phyloP scores from a whole-genome alignment of 768 basidiomycete species.

The Dacryopinax primogenitus region DNA sequence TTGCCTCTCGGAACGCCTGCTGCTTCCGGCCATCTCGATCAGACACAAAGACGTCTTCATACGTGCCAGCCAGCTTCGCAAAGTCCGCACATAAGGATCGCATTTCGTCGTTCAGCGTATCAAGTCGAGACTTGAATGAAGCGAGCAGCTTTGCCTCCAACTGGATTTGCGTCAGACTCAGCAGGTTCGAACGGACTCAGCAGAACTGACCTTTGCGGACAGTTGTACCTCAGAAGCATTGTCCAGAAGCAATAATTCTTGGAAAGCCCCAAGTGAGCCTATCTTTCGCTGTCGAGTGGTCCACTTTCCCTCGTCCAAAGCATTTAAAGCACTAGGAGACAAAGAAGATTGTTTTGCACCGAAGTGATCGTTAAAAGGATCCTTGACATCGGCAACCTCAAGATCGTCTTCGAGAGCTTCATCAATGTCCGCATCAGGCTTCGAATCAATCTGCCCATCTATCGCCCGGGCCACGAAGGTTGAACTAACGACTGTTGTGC shows the following conservation, averaged over 20 bases:
- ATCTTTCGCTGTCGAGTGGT: conserved; percentile 34
- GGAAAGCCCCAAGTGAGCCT: conserved; percentile 47
- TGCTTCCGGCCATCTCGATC: conserved; percentile 53
- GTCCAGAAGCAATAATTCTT: conserved; percentile 40
- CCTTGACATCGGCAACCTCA: conserved; percentile 8
- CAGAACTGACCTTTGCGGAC: conserved; percentile 18
- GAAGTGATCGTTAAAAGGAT: conserved; percentile 4
- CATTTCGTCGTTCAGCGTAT: conserved; percentile 11
- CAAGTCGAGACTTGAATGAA: conserved; percentile 43
- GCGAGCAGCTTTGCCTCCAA: conserved; percentile 43
- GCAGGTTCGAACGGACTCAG: conserved; percentile 18
- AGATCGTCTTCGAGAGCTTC: conserved; percentile 16
- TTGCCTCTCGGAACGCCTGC: conserved; percentile 49
- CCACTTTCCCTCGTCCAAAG: conserved; percentile 51
- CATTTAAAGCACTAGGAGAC: conserved; percentile 32
- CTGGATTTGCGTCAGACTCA: conserved; percentile 8
- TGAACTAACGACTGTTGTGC: neutral
- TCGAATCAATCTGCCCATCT: too few relatives aligned
- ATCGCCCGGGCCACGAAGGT: too few relatives aligned
- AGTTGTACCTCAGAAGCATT: conserved; percentile 26
- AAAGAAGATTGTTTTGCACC: neutral
- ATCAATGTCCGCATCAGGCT: conserved; percentile 12
- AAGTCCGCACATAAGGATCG: conserved; percentile 15
- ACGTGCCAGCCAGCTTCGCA: conserved; percentile 43
- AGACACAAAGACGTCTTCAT: conserved; percentile 67